Evolutionary conservation across 805 yeast species (phyloP).

Genomic region (Cyberlindnera subsufficiens): DNA sequence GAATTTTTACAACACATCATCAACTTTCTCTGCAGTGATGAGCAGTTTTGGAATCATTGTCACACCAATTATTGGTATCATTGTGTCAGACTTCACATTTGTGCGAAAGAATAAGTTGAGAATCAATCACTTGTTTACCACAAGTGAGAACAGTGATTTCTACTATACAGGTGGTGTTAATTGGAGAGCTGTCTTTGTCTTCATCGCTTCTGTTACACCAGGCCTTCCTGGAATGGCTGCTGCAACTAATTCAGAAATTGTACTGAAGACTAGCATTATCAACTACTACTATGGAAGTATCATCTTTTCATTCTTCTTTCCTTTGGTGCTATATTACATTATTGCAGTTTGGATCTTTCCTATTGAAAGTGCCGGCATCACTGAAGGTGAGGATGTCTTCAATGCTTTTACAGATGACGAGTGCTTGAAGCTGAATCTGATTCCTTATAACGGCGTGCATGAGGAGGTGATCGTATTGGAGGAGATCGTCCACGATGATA

Average conservation of each 20-base stretch:
- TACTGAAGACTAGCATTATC: conserved; percentile 18
- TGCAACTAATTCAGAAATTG: conserved; percentile 23
- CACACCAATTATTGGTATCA: conserved; percentile 31
- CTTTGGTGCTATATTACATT: conserved; percentile 23
- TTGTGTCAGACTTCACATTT: conserved; percentile 31
- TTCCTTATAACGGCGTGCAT: conserved; percentile 14
- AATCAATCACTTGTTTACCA: conserved; percentile 30
- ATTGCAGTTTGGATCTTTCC: conserved; percentile 24
- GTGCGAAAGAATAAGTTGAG: conserved; percentile 27
- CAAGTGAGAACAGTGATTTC: conserved; percentile 23
- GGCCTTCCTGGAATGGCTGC: conserved; percentile 34
- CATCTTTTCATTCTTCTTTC: conserved; percentile 25
- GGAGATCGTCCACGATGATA: not conserved
- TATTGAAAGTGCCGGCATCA: conserved; percentile 11
- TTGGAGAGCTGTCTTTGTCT: conserved; percentile 24
- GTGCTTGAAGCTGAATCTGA: conserved; percentile 18
- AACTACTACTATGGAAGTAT: conserved; percentile 27
- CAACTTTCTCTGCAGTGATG: conserved; percentile 31
- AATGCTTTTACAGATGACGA: conserved; percentile 26
- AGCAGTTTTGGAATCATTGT: conserved; percentile 33
- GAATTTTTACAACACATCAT: conserved; percentile 32
- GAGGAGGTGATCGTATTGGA: not conserved
- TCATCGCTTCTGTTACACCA: conserved; percentile 27
- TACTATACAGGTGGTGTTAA: conserved; percentile 28
- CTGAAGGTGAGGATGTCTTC: conserved; percentile 23